These are phyloP conservation scores for Neofusicoccum ribis DNA, from an alignment of 2,329 filamentous ascomycete genomes.

Conservation along the genomic window DNA sequence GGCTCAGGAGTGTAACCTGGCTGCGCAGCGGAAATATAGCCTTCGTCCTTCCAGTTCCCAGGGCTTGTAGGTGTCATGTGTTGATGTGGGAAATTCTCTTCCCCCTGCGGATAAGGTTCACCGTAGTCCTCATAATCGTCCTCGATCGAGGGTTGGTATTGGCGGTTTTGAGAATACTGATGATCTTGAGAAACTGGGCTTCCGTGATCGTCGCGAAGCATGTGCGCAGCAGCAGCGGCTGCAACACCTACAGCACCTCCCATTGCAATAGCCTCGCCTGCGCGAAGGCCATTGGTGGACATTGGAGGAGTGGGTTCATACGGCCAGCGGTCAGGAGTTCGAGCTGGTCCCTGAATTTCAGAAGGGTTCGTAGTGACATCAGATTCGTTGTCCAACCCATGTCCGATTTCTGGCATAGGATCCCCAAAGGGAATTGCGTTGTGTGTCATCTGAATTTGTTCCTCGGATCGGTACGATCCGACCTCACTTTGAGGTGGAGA, in stretches of 20 bases:
- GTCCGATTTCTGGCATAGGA: constrained; percentile 76
- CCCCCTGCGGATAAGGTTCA: constrained; percentile 28
- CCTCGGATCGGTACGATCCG: constrained; percentile 43
- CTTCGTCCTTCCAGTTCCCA: constrained; percentile 71
- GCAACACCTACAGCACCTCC: constrained; percentile 57
- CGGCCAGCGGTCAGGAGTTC: constrained; percentile 55
- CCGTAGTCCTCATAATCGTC: constrained; percentile 39
- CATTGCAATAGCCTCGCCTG: constrained; percentile 41
- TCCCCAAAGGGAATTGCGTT: constrained; percentile 68
- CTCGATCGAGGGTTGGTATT: constrained; percentile 39
- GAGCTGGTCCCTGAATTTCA: constrained; percentile 70
- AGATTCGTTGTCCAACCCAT: constrained; percentile 56
- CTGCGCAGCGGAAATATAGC: constrained; percentile 79
- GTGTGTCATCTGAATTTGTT: constrained; percentile 61
- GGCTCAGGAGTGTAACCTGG: constrained; percentile 51
- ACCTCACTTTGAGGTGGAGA: constrained; percentile 59
- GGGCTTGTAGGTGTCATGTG: constrained; percentile 43
- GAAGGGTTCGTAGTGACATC: constrained; percentile 86
- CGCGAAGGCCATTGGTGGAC: constrained; percentile 31
- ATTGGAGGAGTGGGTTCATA: constrained; percentile 55
- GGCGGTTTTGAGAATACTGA: constrained; percentile 28
- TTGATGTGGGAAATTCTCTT: constrained; percentile 1
- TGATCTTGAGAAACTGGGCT: constrained; percentile 28
- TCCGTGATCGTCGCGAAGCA: constrained; percentile 28
- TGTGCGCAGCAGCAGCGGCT: constrained; percentile 48